A percentile compares a stretch with the other conserved stretches of the same genome.
Evolutionary conservation across 345 rosid species (phyloP).

Genomic region (Psidium friedrichsthalianum): DNA sequence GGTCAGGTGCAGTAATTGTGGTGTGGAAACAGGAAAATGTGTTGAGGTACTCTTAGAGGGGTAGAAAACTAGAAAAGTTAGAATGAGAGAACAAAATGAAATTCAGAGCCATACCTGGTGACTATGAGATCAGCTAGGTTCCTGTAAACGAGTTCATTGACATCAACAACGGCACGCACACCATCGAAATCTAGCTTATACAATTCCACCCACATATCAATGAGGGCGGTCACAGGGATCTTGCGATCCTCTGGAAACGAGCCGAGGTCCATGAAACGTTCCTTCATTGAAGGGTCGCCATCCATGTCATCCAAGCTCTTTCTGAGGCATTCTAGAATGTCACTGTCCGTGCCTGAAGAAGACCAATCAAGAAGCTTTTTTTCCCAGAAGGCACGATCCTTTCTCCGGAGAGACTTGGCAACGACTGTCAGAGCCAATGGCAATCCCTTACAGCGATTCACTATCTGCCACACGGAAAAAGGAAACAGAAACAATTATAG

Average conservation of each 20-base stretch:
- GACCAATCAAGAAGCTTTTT: slow-evolving; percentile 1
- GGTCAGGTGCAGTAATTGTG: not conserved
- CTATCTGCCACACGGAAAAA: not conserved
- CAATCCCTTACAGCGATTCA: not conserved
- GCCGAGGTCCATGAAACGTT: slow-evolving; percentile 51
- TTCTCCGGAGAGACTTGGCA: slow-evolving; percentile 9
- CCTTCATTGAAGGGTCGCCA: slow-evolving; percentile 6
- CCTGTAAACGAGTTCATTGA: slow-evolving; percentile 29
- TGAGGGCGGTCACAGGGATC: slow-evolving; percentile 30
- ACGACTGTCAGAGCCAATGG: not conserved
- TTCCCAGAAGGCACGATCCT: not conserved
- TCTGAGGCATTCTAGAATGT: slow-evolving; percentile 15
- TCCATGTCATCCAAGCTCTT: slow-evolving; percentile 34
- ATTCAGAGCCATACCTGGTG: slow-evolving; percentile 22
- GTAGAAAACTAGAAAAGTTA: no score
- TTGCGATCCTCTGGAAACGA: slow-evolving; percentile 45
- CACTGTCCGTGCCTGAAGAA: no score
- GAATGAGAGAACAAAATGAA: not conserved
- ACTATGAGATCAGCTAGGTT: slow-evolving; percentile 23
- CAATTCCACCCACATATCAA: slow-evolving; percentile 47
- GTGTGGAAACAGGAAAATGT: not conserved
- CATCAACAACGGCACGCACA: slow-evolving; percentile 14
- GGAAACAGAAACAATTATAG: not conserved
- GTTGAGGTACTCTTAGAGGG: not conserved
- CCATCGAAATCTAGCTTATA: slow-evolving; percentile 13